Percentiles rank a stretch among this genome's conserved stretches.
Conservation (phyloP, 192 early-diverging fungal species). For the Coemansia sp. region DNA sequence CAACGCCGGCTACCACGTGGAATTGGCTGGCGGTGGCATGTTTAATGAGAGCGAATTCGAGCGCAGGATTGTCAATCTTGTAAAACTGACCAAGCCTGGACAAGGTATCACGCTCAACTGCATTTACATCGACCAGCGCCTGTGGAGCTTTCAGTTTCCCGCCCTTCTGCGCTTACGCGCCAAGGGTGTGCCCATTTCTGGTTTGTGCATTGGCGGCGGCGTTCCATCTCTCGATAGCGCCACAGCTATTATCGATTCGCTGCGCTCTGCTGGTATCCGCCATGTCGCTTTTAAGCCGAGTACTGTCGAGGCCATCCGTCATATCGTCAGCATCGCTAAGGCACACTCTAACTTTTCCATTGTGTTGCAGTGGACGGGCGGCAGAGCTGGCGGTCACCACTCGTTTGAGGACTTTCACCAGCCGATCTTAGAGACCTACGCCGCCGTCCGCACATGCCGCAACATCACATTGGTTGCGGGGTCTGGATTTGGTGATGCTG, state of each 20-base stretch:
- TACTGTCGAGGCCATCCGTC: conserved; percentile 70
- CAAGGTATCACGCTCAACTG: conserved; percentile 91
- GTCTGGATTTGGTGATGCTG: conserved; percentile 86
- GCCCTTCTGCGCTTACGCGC: conserved; percentile 73
- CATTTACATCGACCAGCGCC: conserved; percentile 84
- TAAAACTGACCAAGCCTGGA: conserved; percentile 69
- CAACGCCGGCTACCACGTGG: conserved; percentile 90
- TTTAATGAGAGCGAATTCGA: conserved; percentile 73
- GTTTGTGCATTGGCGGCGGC: conserved; percentile 90
- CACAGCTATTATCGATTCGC: conserved; percentile 72
- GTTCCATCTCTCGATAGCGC: conserved; percentile 87
- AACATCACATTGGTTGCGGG: conserved; percentile 90
- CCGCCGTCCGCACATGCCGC: conserved; percentile 65
- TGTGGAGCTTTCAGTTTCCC: conserved; percentile 86
- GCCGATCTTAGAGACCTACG: conserved; percentile 75
- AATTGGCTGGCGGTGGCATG: conserved; percentile 91
- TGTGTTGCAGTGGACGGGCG: conserved; percentile 96
- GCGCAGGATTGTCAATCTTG: conserved; percentile 71
- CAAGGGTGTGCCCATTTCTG: conserved; percentile 87
- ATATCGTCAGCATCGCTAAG: conserved; percentile 83
- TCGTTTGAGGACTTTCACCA: conserved; percentile 95
- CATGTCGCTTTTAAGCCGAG: conserved; percentile 89
- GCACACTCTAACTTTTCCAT: conserved; percentile 82
- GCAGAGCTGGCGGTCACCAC: conserved; percentile 95
- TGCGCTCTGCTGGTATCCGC: conserved; percentile 75